Base-by-base conservation (phyloP, 331 rosid species). In the Telfairia occidentalis region DNA sequence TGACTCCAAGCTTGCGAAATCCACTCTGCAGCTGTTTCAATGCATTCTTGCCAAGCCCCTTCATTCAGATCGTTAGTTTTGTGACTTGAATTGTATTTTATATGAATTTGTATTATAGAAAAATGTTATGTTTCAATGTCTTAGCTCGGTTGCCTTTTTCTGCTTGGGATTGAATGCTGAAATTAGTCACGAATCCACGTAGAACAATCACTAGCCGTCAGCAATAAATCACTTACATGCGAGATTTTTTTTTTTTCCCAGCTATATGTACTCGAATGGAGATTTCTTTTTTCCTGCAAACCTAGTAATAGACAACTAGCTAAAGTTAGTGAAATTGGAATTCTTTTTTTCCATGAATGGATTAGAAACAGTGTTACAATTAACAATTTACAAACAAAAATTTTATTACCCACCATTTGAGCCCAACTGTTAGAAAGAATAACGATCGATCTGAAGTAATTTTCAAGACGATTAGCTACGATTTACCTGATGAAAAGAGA, bases 61-160 rank as follows among this genome's bases (percentile, higher is more conserved):
- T 45, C 38, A 45, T 29, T 43, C 24, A 69, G 38, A 26, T 69
- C 23, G 3, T 40, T 38, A 11, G 35, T 67, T 12, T 11, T 35
- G 73, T 38, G 53, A 35, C 42, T 48, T 46, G 19, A 71, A 71
- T 49, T 71, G 60, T 71, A n/a, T 49, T 49, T 71, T 71, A 28
- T 71, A 48, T 48, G 76, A 71, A 29, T 71, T 71, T 49, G 76
- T 71, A 71, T 49, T 30, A 29, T 46, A 71, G 29, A 46, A 64
- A 61, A 64, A 29, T 18, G 60, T 71, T 29, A 28, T 71, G 60
- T 28, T 48, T 71, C 76, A 71, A 28, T 30, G 23, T 28, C 21
- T 59, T 63, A 7, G 45, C 45, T 16, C 18, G 19, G 21, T 48
- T 71, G 45, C 45, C 3, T n/a, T 5, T 5, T 35, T 19, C 50